phyloP scores from a whole-genome alignment of 768 basidiomycete genomes.

The Amanita molliuscula region DNA sequence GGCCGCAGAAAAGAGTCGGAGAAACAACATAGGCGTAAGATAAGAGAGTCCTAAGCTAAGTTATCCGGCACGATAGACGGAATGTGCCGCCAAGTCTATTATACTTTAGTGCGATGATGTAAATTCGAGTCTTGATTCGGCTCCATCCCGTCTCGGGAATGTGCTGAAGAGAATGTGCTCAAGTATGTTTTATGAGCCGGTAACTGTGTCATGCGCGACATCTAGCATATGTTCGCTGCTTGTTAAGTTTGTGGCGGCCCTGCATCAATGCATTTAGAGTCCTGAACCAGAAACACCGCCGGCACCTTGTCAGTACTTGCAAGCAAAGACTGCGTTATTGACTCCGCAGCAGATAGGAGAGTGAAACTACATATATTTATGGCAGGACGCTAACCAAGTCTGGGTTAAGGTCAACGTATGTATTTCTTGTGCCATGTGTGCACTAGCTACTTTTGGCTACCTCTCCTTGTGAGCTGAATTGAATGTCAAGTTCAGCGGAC shows the following conservation, averaged over 20 bases:
- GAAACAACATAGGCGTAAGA: background rate
- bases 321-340: background rate
- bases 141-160: background rate
- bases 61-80: background rate
- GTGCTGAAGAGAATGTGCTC: background rate
- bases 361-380: background rate
- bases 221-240: background rate
- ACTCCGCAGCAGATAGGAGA: background rate
- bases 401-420: background rate
- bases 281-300: slow-evolving; percentile 2
- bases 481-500: slow-evolving; percentile 10
- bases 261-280: background rate
- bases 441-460: background rate
- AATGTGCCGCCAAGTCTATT: background rate
- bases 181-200: background rate
- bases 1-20: background rate
- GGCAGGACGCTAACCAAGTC: background rate
- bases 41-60: too few species aligned
- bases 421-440: background rate
- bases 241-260: background rate
- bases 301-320: background rate
- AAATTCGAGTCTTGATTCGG: background rate
- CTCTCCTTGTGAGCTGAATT: background rate
- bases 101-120: background rate
- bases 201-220: background rate